Evolutionary conservation across 2,329 filamentous ascomycete genomes (phyloP).

Genomic region (Colletotrichum orbiculare): DNA sequence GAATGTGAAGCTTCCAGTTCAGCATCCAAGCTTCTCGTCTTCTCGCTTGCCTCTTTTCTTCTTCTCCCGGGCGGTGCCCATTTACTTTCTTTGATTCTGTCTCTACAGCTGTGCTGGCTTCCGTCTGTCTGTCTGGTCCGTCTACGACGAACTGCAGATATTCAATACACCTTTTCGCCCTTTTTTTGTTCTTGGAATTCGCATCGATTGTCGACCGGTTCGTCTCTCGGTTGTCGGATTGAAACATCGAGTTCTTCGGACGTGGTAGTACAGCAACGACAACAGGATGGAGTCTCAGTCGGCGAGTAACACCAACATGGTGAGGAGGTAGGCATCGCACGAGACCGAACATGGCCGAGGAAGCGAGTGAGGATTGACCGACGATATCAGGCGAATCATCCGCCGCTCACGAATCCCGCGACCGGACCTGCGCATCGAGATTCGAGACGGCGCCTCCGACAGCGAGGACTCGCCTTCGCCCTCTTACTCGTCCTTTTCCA

Average conservation of each 20-base stretch:
- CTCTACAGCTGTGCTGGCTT: constrained; percentile 32
- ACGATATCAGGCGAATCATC: constrained; percentile 8
- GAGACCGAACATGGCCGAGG: no score
- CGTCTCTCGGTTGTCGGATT: not conserved
- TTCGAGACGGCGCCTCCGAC: constrained; percentile 29
- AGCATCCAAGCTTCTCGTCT: constrained; percentile 11
- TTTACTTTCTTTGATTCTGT: constrained; percentile 17
- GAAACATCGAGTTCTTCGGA: not conserved
- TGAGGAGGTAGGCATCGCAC: constrained; percentile 23
- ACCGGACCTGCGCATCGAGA: constrained; percentile 20
- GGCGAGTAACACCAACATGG: not conserved
- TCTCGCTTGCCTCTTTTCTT: constrained; percentile 4
- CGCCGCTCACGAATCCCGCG: constrained; percentile 14
- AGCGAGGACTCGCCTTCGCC: constrained; percentile 34
- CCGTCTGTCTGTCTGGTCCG: not conserved
- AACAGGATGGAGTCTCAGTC: constrained; percentile 6
- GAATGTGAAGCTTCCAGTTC: constrained; percentile 25
- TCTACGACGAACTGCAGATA: constrained; percentile 18
- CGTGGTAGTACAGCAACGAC: not conserved
- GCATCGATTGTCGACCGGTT: constrained; percentile 2
- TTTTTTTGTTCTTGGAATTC: not conserved
- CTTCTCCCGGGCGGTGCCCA: constrained; percentile 32
- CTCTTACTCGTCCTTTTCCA: not conserved
- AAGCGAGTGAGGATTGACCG: not conserved
- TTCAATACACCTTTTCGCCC: not conserved